A percentile compares a stretch with the other conserved stretches of the same genome.
Conservation (phyloP, 805 yeast species). For the Yamadazyma endophytica region DNA sequence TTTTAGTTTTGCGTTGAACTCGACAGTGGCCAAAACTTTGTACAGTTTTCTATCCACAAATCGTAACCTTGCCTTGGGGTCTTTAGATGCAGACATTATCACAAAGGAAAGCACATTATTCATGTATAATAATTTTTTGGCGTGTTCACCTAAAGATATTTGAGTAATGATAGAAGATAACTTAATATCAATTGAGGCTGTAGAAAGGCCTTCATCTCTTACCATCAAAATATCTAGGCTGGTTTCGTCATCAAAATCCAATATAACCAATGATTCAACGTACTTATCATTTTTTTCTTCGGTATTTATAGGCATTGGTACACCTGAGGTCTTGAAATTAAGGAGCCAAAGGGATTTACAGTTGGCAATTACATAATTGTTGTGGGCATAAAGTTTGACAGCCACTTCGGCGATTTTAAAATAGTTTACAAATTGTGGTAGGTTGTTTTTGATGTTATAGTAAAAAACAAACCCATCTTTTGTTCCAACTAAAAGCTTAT, state of each 20-base stretch:
- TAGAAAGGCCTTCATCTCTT: slow-evolving; percentile 34
- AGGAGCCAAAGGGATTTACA: slow-evolving; percentile 31
- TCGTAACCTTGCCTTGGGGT: slow-evolving; percentile 20
- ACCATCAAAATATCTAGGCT: slow-evolving; percentile 13
- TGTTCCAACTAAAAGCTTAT: slow-evolving; percentile 24
- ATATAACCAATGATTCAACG: slow-evolving; percentile 13
- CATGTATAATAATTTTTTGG: slow-evolving; percentile 27
- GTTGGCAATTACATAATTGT: slow-evolving; percentile 14
- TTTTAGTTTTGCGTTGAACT: slow-evolving; percentile 13
- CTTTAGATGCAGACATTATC: slow-evolving; percentile 26
- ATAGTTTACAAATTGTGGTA: slow-evolving; percentile 11
- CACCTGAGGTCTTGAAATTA: slow-evolving; percentile 20
- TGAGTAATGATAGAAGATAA: slow-evolving; percentile 23
- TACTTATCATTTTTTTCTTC: slow-evolving; percentile 32
- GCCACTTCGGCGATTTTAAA: slow-evolving; percentile 25
- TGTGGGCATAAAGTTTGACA: slow-evolving; percentile 14
- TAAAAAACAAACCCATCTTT: slow-evolving; percentile 26
- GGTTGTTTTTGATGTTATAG: slow-evolving; percentile 7
- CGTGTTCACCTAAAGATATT: slow-evolving; percentile 26
- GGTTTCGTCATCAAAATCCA: too few relatives aligned
- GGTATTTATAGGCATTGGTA: slow-evolving; percentile 28
- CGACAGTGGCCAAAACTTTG: slow-evolving; percentile 19
- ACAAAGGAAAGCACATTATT: slow-evolving; percentile 25
- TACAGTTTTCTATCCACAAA: slow-evolving; percentile 31
- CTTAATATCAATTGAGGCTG: slow-evolving; percentile 22